Conservation (phyloP, 1,284 basidiomycete species). For the Cutaneotrichosporon arboriforme region DNA sequence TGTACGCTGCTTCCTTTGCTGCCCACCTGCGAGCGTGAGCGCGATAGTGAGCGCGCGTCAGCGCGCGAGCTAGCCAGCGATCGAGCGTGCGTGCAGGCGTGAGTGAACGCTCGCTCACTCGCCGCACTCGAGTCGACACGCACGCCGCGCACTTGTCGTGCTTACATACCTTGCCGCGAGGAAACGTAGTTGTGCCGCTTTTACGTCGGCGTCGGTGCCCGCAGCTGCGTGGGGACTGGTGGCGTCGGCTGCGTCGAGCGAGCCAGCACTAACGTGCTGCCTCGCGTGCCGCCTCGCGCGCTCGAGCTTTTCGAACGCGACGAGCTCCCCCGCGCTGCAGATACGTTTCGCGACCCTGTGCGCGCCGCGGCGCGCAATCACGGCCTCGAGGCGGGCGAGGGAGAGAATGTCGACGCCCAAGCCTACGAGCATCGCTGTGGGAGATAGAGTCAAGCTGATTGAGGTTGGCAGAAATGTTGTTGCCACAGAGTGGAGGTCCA, state of each 20-base stretch:
- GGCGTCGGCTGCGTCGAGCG: no score
- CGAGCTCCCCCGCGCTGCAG: conserved; percentile 51
- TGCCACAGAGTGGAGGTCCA: not conserved
- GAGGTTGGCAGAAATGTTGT: not conserved
- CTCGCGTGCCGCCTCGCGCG: no score
- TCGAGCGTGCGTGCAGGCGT: no score
- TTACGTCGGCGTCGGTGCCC: no score
- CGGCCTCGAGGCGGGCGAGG: conserved; percentile 58
- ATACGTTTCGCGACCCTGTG: conserved; percentile 58
- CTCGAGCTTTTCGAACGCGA: not conserved
- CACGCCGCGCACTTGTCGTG: no score
- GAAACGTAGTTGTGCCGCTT: conserved; percentile 9
- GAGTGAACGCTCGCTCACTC: no score
- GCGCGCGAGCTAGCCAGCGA: no score
- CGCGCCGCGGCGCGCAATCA: conserved; percentile 56
- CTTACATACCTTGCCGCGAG: conserved; percentile 11
- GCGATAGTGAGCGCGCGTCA: not conserved
- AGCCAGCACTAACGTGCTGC: no score
- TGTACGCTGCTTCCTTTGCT: conserved; percentile 85
- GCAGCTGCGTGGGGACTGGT: no score
- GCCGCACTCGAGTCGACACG: no score
- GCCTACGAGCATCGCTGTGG: conserved; percentile 55
- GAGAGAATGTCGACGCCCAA: conserved; percentile 73
- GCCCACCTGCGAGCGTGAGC: conserved; percentile 60
- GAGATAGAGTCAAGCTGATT: no score